Evolutionary conservation across 2,329 filamentous ascomycete species (phyloP), one percentile per base, ranked within the genome.

Genomic region (Monascus ruber): DNA sequence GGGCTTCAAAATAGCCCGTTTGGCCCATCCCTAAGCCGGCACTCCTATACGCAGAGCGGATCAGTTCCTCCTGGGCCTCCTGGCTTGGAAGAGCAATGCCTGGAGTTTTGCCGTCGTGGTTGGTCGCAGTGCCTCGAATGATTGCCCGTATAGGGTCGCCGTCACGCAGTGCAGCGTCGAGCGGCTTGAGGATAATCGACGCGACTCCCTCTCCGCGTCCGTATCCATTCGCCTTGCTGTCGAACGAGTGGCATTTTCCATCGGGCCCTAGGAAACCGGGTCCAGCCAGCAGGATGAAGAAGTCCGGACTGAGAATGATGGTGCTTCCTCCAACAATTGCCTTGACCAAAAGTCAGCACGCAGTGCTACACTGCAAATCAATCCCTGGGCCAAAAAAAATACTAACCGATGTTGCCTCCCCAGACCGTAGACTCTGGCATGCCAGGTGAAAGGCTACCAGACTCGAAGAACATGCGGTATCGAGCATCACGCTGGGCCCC

Each of bases 191-290:
- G 1, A 69, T 40, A 4, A 72, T 27, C 24, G 55, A 49, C 2
- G 52, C 63, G 8, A 64, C 51, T 5, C 62, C 70, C 47, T 73
- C 70, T 2, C 68, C 69, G 9, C 68, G 58, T 0, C 54, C 62
- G 42, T 72, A 73, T 1, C 70, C 70, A 38, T 64, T 58, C 1
- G 63, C 67, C 7, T 53, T 47, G 5, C 55, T 44, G 40, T 70
- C 68, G 36, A 62, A 66, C 2, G 48, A 55, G 25, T 56, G 43
- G 27, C 52, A 62, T 24, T 38, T 44, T 1, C 56, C 52, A 29
- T 57, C 52, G 6, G 52, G 47, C 6, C 52, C 56, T 2, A 59
- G 43, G 17, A 59, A 50, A 17, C 17, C 17, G 17, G 17, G 17
- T 17, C 17, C 17, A 17, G 17, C 17, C 17, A 17, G 17, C 17